Evolutionary conservation across 148 eudicot species (phyloP).

Genomic region (Rhododendron henanense): DNA sequence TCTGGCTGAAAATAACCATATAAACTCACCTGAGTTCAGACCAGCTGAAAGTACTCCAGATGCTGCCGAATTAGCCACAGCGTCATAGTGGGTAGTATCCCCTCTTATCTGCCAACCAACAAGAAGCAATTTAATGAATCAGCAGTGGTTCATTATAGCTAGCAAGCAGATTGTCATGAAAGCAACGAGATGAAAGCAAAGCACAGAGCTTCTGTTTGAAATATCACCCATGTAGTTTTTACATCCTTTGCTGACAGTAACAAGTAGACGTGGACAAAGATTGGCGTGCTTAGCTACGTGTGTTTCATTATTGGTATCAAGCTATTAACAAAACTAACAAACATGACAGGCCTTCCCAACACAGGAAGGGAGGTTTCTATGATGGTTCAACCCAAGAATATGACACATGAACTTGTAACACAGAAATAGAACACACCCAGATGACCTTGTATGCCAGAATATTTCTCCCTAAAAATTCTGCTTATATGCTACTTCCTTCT

Average conservation of each 20-base stretch:
- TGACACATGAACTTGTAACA: neutral
- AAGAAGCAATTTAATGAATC: neutral
- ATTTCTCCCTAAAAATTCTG: neutral
- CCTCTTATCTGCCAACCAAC: conserved; percentile 64
- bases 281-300: neutral
- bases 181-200: neutral
- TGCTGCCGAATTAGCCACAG: conserved; percentile 92
- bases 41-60: conserved; percentile 95
- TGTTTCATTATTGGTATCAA: neutral
- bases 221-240: neutral
- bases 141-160: neutral
- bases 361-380: neutral
- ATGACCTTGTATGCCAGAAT: neutral
- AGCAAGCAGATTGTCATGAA: conserved; percentile 1
- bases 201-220: neutral
- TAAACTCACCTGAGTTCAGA: conserved; percentile 67
- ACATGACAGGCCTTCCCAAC: neutral
- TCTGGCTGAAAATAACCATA: neutral
- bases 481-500: neutral
- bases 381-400: neutral
- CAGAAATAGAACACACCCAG: neutral
- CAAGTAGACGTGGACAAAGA: neutral
- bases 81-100: conserved; percentile 94
- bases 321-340: neutral
- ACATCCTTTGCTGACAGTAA: neutral